Percentiles rank a stretch among this genome's conserved stretches.
These are phyloP conservation scores for Gastrodia elata DNA, from an alignment of 106 monocot species.

Conservation along the genomic window DNA sequence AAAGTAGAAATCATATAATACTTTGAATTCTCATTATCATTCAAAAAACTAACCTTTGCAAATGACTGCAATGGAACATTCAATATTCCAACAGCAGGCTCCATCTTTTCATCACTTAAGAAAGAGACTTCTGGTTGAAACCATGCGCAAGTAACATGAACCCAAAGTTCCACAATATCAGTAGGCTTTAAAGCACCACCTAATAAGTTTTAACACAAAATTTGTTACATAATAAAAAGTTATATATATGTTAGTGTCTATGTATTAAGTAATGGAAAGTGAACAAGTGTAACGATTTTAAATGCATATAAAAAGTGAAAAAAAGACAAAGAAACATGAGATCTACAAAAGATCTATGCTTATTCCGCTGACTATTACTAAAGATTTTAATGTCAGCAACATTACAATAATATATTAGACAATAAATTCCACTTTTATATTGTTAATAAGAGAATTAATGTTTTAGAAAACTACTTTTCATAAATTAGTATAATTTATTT, in stretches of 20 bases:
- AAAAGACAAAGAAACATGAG: too few relatives aligned
- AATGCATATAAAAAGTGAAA: too few relatives aligned
- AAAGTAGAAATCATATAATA: not conserved
- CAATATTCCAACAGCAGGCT: conserved; percentile 84
- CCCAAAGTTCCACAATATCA: conserved; percentile 66
- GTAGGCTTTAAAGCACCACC: conserved; percentile 97
- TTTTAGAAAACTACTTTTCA: too few relatives aligned
- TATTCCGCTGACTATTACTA: too few relatives aligned
- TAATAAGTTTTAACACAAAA: conserved; percentile 3
- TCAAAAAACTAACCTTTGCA: conserved; percentile 47
- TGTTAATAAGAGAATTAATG: too few relatives aligned
- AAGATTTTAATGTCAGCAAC: too few relatives aligned
- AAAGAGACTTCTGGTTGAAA: conserved; percentile 92
- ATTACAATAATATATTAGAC: too few relatives aligned
- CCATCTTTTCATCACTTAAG: conserved; percentile 70
- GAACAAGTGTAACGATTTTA: too few relatives aligned
- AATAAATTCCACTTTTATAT: too few relatives aligned
- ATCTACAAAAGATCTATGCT: too few relatives aligned
- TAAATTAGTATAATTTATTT: not conserved
- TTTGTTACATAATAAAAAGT: not conserved
- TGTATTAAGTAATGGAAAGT: not conserved
- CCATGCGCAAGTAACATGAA: conserved; percentile 98
- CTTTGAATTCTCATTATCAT: not conserved
- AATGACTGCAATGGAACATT: conserved; percentile 65
- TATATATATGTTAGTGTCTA: not conserved